These are phyloP conservation scores for Crithidia expoeki DNA, from an alignment of 208 protist genomes.

Conservation along the genomic window DNA sequence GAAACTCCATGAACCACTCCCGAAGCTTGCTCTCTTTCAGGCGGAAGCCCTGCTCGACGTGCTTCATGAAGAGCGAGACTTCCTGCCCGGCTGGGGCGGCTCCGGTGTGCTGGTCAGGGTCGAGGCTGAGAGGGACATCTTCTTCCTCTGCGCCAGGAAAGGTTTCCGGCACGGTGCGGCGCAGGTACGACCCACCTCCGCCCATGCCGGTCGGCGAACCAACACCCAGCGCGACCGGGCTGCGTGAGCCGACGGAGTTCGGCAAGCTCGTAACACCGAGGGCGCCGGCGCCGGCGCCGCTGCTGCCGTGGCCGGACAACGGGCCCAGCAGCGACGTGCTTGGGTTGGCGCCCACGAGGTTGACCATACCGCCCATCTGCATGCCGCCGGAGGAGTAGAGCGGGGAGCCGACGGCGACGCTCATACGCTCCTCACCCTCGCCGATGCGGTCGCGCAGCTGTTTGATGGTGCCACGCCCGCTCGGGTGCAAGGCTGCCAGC, in stretches of 20 bases:
- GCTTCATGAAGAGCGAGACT: constrained; percentile 82
- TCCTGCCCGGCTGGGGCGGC: constrained; percentile 41
- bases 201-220: constrained; percentile 15
- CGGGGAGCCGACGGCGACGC: constrained; percentile 13
- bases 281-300: background rate
- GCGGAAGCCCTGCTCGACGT: constrained; percentile 79
- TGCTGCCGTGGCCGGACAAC: constrained; percentile 19
- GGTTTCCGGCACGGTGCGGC: constrained; percentile 25
- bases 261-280: constrained; percentile 7
- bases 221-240: constrained; percentile 7
- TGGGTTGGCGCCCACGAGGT: constrained; percentile 21
- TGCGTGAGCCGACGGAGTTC: constrained; percentile 20
- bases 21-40: constrained; percentile 81
- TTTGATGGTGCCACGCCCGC: constrained; percentile 65
- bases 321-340: constrained; percentile 28
- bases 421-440: constrained; percentile 48
- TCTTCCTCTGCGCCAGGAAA: constrained; percentile 30
- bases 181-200: constrained; percentile 31
- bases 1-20: constrained; percentile 90
- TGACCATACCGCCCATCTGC: constrained; percentile 21
- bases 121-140: constrained; percentile 27
- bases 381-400: constrained; percentile 19
- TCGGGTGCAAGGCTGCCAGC: constrained; percentile 73
- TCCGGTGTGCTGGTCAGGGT: constrained; percentile 4
- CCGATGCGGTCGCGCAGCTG: constrained; percentile 67